Percentiles rank a stretch among this genome's conserved stretches.
These are phyloP conservation scores for Venturia aucupariae DNA, from an alignment of 2,329 filamentous ascomycete genomes.

Conservation along the genomic window DNA sequence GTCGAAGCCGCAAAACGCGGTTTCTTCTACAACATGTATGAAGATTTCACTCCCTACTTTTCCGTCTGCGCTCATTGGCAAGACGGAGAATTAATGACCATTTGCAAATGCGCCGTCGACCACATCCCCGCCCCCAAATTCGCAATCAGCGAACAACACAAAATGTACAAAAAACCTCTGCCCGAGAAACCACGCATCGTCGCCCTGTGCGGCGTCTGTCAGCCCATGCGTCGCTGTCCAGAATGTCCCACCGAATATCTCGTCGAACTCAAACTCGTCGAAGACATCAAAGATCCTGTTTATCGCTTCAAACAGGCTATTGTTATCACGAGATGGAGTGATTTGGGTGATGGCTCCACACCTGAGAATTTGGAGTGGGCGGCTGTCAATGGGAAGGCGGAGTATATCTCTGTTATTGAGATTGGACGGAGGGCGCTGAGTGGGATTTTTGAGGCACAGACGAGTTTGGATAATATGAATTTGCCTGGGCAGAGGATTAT, in stretches of 20 bases:
- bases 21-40: conserved; percentile 50
- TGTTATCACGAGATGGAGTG: conserved; percentile 52
- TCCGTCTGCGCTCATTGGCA: conserved; percentile 54
- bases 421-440: conserved; percentile 48
- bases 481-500: conserved; percentile 51
- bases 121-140: conserved; percentile 44
- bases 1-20: conserved; percentile 37
- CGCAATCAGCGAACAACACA: conserved; percentile 34
- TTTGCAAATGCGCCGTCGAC: conserved; percentile 51
- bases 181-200: conserved; percentile 27
- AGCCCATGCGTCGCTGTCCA: conserved; percentile 51
- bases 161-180: conserved; percentile 30
- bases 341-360: conserved; percentile 47
- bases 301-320: conserved; percentile 50
- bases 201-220: conserved; percentile 45
- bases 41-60: conserved; percentile 45
- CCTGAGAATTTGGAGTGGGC: conserved; percentile 46
- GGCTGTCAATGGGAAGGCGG: conserved; percentile 35
- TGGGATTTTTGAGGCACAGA: conserved; percentile 49
- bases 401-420: conserved; percentile 45
- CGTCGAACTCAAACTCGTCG: conserved; percentile 49
- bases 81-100: conserved; percentile 49
- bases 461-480: conserved; percentile 32
- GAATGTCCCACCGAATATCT: conserved; percentile 55
- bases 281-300: conserved; percentile 39